Evolutionary conservation across 2,329 filamentous ascomycete genomes (phyloP).

Genomic region (Parafenestella ontariensis): DNA sequence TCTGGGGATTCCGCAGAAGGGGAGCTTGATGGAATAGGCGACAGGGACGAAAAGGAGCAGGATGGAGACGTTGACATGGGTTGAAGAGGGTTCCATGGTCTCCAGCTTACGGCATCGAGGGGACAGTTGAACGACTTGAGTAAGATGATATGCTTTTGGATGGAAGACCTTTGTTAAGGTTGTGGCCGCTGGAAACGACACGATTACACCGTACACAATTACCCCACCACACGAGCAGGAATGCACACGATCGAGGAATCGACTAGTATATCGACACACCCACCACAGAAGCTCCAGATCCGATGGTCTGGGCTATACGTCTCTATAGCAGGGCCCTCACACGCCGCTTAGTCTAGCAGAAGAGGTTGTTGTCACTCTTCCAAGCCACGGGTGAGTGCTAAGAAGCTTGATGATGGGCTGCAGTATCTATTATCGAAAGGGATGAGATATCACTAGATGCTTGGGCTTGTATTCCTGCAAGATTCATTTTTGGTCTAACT

Average conservation of each 20-base stretch:
- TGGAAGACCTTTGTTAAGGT: neutral
- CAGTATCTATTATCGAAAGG: no score
- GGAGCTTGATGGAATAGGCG: neutral
- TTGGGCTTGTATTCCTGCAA: no score
- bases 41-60: neutral
- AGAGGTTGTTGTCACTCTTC: neutral
- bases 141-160: neutral
- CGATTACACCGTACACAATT: neutral
- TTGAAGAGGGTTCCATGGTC: neutral
- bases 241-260: neutral
- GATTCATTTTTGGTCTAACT: no score
- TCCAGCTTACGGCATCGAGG: neutral
- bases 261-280: neutral
- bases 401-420: neutral
- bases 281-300: neutral
- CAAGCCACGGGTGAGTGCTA: neutral
- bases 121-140: neutral
- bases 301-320: neutral
- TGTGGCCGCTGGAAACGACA: neutral
- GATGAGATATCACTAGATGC: no score
- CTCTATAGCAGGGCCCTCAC: neutral
- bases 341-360: neutral
- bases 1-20: constrained; percentile 6
- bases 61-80: constrained; percentile 1
- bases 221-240: neutral